These are phyloP conservation scores for Syncephalis plumigaleata DNA, from an alignment of 371 early-diverging fungal genomes.

Conservation along the genomic window DNA sequence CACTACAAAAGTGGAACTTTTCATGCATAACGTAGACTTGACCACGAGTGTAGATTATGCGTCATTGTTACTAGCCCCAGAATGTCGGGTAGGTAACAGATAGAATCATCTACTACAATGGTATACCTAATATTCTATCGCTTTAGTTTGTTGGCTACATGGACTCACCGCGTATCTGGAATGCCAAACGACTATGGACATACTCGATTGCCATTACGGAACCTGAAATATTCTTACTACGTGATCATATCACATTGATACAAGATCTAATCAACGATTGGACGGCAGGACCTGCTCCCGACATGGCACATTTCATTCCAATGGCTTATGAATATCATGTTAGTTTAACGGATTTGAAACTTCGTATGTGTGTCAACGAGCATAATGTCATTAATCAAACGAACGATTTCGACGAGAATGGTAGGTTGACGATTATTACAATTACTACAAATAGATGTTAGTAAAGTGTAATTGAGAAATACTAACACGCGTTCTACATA, in stretches of 20 bases:
- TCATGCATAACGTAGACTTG: constrained; percentile 25
- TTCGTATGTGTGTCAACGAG: constrained; percentile 59
- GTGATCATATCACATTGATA: constrained; percentile 66
- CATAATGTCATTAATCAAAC: constrained; percentile 68
- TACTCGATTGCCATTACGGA: constrained; percentile 22
- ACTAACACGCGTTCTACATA: no score
- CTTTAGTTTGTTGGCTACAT: constrained; percentile 31
- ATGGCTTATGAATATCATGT: constrained; percentile 38
- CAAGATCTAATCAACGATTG: constrained; percentile 64
- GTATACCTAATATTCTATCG: background rate
- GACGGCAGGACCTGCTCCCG: constrained; percentile 31
- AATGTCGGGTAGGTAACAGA: constrained; percentile 23
- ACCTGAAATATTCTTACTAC: constrained; percentile 38
- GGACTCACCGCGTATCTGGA: constrained; percentile 63
- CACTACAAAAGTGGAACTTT: constrained; percentile 24
- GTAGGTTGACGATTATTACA: constrained; percentile 18
- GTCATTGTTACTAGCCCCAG: constrained; percentile 25
- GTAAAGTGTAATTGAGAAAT: no score
- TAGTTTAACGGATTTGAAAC: constrained; percentile 25
- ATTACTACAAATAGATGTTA: no score
- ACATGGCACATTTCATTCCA: constrained; percentile 49
- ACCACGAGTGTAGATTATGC: constrained; percentile 59
- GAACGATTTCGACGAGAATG: constrained; percentile 57
- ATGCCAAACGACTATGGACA: constrained; percentile 45
- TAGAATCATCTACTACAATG: background rate